phyloP scores from a whole-genome alignment of 805 yeast genomes.

The Starmerella asiatica region DNA sequence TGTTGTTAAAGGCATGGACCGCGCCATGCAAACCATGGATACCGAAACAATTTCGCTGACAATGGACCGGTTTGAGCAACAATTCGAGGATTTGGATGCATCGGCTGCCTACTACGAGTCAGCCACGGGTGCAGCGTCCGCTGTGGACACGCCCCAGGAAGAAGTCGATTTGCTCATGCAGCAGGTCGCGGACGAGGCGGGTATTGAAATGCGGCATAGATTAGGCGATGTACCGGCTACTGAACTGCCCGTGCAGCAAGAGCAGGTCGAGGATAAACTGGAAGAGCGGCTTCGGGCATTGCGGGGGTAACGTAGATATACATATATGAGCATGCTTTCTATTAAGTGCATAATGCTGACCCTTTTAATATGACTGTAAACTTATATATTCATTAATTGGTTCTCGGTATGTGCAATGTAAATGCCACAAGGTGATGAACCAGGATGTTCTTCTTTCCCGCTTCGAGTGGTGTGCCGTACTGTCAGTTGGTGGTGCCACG shows the following conservation, averaged over 20 bases:
- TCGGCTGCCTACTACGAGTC: slow-evolving; percentile 84
- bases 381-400: neutral
- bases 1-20: slow-evolving; percentile 92
- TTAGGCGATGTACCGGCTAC: slow-evolving; percentile 35
- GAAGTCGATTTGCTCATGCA: slow-evolving; percentile 83
- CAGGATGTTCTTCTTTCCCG: too few relatives aligned
- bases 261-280: slow-evolving; percentile 70
- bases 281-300: slow-evolving; percentile 84
- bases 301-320: slow-evolving; percentile 36
- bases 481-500: too few relatives aligned
- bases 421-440: too few relatives aligned
- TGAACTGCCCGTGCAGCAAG: slow-evolving; percentile 38
- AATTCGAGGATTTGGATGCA: slow-evolving; percentile 91
- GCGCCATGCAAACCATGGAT: slow-evolving; percentile 90
- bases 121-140: slow-evolving; percentile 78
- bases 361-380: neutral
- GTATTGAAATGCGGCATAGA: slow-evolving; percentile 78
- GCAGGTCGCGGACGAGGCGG: slow-evolving; percentile 95
- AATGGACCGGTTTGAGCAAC: slow-evolving; percentile 94
- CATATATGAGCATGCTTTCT: too few relatives aligned
- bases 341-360: too few relatives aligned
- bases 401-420: too few relatives aligned
- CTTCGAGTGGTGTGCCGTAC: too few relatives aligned
- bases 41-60: slow-evolving; percentile 81
- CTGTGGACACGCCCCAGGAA: slow-evolving; percentile 83